phyloP scores from a whole-genome alignment of 495 filamentous ascomycete genomes.

The Penicillium antarcticum region DNA sequence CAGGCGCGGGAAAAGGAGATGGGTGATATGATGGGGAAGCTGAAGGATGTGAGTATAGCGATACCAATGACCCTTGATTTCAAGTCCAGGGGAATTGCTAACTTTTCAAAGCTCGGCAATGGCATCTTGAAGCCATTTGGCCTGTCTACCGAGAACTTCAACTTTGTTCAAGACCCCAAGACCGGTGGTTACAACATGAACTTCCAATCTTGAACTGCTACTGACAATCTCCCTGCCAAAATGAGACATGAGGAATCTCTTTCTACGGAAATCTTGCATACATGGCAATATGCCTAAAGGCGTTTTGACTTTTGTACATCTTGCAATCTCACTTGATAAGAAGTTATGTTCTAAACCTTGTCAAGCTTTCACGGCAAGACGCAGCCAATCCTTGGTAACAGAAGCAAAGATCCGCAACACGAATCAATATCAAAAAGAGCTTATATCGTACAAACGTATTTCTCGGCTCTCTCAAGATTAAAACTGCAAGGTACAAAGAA shows the following conservation, averaged over 20 bases:
- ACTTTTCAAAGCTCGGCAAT: conserved; percentile 68
- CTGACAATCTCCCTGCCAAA: too few relatives aligned
- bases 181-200: conserved; percentile 92
- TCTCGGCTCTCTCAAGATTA: too few relatives aligned
- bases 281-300: conserved; percentile 3
- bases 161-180: conserved; percentile 85
- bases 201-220: conserved; percentile 45
- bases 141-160: conserved; percentile 86
- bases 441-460: too few relatives aligned
- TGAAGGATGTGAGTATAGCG: conserved; percentile 67
- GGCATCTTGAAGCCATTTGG: conserved; percentile 91
- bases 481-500: too few relatives aligned
- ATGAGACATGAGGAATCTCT: neutral
- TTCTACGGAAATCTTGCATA: neutral
- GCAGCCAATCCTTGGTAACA: too few relatives aligned
- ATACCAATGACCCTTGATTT: neutral
- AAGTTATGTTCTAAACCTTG: neutral
- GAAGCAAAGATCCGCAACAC: too few relatives aligned
- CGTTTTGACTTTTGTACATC: neutral
- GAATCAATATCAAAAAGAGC: too few relatives aligned
- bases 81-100: neutral
- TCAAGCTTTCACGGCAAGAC: too few relatives aligned
- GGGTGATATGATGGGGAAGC: conserved; percentile 92
- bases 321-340: neutral
- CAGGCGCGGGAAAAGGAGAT: conserved; percentile 81